Evolutionary conservation across 2,329 filamentous ascomycete species (phyloP).

Genomic region (Diaporthe vaccinii): DNA sequence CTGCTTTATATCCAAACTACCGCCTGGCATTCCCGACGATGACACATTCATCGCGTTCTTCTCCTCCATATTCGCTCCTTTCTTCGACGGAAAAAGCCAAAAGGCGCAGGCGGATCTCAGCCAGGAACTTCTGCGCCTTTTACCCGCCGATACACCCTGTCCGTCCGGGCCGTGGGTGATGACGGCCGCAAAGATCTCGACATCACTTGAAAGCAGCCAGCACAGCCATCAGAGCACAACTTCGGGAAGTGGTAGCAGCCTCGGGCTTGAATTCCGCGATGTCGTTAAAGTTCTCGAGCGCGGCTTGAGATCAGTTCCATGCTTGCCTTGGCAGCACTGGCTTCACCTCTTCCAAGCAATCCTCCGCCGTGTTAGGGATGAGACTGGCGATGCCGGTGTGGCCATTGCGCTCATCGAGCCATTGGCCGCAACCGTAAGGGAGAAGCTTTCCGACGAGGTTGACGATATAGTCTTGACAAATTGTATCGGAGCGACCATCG

Average conservation of each 20-base stretch:
- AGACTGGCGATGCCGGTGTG: constrained; percentile 77
- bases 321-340: constrained; percentile 63
- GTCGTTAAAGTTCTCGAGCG: constrained; percentile 76
- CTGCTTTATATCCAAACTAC: constrained; percentile 67
- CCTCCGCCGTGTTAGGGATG: constrained; percentile 67
- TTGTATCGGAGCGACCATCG: constrained; percentile 53
- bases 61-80: constrained; percentile 67
- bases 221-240: constrained; percentile 54
- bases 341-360: constrained; percentile 69
- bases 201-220: constrained; percentile 57
- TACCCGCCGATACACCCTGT: constrained; percentile 60
- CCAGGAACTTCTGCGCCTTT: constrained; percentile 64
- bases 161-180: constrained; percentile 67
- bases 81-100: constrained; percentile 64
- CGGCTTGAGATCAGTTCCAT: constrained; percentile 66
- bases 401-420: constrained; percentile 79
- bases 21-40: constrained; percentile 62
- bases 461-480: constrained; percentile 45
- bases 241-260: constrained; percentile 58
- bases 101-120: constrained; percentile 61
- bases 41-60: constrained; percentile 62
- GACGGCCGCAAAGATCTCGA: constrained; percentile 60
- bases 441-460: constrained; percentile 47
- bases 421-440: constrained; percentile 69
- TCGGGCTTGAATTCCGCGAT: constrained; percentile 79